These are phyloP conservation scores for Millerozyma miso DNA, from an alignment of 805 yeast species.

Conservation along the genomic window DNA sequence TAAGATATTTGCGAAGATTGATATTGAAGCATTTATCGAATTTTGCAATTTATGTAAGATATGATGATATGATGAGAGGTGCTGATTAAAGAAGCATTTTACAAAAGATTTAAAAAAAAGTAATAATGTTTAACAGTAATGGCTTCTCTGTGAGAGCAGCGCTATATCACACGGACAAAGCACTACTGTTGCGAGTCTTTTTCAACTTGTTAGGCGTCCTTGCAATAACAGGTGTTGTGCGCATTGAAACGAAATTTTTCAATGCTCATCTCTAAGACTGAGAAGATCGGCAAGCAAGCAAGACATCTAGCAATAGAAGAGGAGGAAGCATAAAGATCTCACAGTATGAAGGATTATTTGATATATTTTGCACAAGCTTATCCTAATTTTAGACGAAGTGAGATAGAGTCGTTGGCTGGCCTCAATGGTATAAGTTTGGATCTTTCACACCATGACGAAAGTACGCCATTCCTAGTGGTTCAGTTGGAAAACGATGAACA, in stretches of 20 bases:
- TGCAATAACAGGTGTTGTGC: not conserved
- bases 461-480: constrained; percentile 68
- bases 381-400: constrained; percentile 73
- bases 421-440: constrained; percentile 55
- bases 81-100: no score
- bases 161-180: no score
- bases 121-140: no score
- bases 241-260: constrained; percentile 1
- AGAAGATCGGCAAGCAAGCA: not conserved
- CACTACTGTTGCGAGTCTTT: no score
- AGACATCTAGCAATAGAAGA: not conserved
- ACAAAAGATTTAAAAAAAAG: no score
- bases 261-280: not conserved
- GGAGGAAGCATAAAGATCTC: not conserved
- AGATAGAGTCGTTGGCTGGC: constrained; percentile 78
- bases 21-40: no score
- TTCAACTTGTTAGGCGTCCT: not conserved
- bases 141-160: no score
- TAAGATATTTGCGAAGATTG: no score
- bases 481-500: constrained; percentile 60
- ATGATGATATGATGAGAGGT: no score
- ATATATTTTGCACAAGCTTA: constrained; percentile 85
- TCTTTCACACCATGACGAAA: constrained; percentile 51
- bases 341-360: constrained; percentile 57
- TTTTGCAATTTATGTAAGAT: no score